Base-by-base conservation (phyloP, 345 rosid species). In the Pelargonium nanum region DNA sequence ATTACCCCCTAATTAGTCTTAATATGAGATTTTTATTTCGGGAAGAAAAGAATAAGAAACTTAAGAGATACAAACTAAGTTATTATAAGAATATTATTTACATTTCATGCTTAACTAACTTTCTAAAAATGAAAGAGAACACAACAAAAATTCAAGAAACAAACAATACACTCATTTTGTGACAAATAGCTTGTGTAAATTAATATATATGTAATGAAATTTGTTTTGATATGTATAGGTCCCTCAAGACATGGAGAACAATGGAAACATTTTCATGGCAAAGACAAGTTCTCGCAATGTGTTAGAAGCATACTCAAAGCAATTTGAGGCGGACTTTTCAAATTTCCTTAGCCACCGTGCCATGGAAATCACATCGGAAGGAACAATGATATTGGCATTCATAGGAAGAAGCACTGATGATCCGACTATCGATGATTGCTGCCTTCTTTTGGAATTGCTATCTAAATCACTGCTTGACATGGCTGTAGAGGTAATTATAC, bases 261-360 rank as follows among this genome's bases (percentile, higher is more conserved):
- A 56, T 5, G 45, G 68, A 20, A 19, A 44, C 21, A 24, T 56
- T 22, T 64, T 32, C 32, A 25, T 64, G 19, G 60, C 7, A 17
- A 56, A 24, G 22, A 64, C 24, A 24, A 56, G 56, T 25, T 53
- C 61, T 20, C 25, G 7, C 22, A 64, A 57, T 10, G 60, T 64
- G 16, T 20, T 23, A 5, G 44, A 64, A 19, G 68, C 68, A 44
- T 64, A 64, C 24, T 17, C 22, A 17, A 24, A 64, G 40, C 61
- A 40, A 20, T 64, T 64, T 21, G 26, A 56, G 32, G 56, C 21
- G 60, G 68, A 64, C 21, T 55, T 56, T 17, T 55, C 24, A 0
- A 23, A 13, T 6, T 34, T 64, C 32, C 54, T 64, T 8, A 23
- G 53, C 22, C 24, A 6, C 28, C 60, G 67, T 6, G 53, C 61